phyloP scores from a whole-genome alignment of 1,284 basidiomycete genomes.

The Cystobasidiaceae sp. region DNA sequence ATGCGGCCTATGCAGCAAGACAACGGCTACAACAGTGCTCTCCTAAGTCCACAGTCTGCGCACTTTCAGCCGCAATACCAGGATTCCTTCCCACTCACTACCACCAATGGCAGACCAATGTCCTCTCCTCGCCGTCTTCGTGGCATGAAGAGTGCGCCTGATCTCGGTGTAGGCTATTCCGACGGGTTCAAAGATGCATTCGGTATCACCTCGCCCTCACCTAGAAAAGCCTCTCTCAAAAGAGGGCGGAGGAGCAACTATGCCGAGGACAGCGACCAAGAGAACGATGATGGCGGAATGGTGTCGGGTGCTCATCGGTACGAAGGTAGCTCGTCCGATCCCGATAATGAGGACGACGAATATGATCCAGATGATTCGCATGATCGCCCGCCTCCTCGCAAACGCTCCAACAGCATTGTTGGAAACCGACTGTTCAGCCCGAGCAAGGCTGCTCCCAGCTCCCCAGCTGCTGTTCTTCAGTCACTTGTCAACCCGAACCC shows the following conservation, averaged over 20 bases:
- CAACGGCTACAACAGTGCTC: not conserved
- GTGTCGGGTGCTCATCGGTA: not conserved
- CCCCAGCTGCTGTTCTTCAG: not conserved
- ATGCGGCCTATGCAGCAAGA: not conserved
- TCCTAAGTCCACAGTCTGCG: slow-evolving; percentile 6
- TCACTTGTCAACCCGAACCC: slow-evolving; percentile 19
- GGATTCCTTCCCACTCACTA: not conserved
- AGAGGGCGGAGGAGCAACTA: not conserved
- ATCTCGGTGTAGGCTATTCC: slow-evolving; percentile 16
- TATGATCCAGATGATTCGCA: not conserved
- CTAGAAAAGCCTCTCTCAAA: slow-evolving; percentile 23
- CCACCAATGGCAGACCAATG: slow-evolving; percentile 4
- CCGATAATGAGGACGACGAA: slow-evolving; percentile 17
- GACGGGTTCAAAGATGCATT: slow-evolving; percentile 6
- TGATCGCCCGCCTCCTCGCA: slow-evolving; percentile 11
- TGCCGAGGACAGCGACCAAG: slow-evolving; percentile 4
- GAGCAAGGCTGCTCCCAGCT: not conserved
- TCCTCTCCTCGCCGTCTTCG: slow-evolving; percentile 20
- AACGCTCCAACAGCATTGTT: slow-evolving; percentile 3
- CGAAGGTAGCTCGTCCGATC: slow-evolving; percentile 9
- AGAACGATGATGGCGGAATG: not conserved
- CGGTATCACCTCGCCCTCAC: slow-evolving; percentile 10
- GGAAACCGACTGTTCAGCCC: not conserved
- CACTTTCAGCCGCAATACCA: not conserved
- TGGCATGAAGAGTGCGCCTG: slow-evolving; percentile 29